Base-by-base conservation (phyloP, 306 rosid species). In the Citrullus amarus region DNA sequence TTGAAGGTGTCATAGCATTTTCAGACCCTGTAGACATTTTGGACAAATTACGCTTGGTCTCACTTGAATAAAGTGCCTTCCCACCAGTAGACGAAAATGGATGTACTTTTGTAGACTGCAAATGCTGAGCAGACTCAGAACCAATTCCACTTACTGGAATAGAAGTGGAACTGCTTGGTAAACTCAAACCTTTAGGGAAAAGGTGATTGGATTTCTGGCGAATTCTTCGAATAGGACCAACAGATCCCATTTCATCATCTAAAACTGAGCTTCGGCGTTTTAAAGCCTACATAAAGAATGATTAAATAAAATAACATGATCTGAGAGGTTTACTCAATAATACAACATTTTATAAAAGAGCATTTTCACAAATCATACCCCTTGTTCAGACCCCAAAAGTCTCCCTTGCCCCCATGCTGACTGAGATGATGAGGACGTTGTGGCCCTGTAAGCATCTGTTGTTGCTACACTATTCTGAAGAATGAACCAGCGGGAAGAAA, bases 231-330 rank as follows among this genome's bases (percentile, higher is more conserved):
- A 89, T 85, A 59, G 97, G 89, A 85, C 99, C 97, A 78, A 81
- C 85, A 79, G 97, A 86, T 81, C 97, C 97, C 61, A 90, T 83
- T 83, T 92, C 96, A 86, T 86, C 87, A 58, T 92, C 96, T 80
- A 90, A 79, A 9, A 85, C 87, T 28, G 91, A 91, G 83, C 87
- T 87, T 74, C 91, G 86, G 70, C 88, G 90, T 82, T 95, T 95
- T 60, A 84, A 61, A 68, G 86, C 84, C 99, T 95, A 81, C 80
- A 86, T 65, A 43, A 16, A 18, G 22, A 61, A 68, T 50, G 77
- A 78, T 18, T 50, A 79, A 60, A 44, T 44, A 54, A 34, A 30
- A 58, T 80, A 79, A 82, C 44, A 46, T 32, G 44, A 69, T 79
- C 36, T 43, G 22, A 34, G 59, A 69, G 54, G 32, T 22, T 48